A percentile compares a stretch with the other conserved stretches of the same genome.
These are phyloP conservation scores for Neurospora sp. DNA, from an alignment of 495 filamentous ascomycete genomes.

Conservation along the genomic window DNA sequence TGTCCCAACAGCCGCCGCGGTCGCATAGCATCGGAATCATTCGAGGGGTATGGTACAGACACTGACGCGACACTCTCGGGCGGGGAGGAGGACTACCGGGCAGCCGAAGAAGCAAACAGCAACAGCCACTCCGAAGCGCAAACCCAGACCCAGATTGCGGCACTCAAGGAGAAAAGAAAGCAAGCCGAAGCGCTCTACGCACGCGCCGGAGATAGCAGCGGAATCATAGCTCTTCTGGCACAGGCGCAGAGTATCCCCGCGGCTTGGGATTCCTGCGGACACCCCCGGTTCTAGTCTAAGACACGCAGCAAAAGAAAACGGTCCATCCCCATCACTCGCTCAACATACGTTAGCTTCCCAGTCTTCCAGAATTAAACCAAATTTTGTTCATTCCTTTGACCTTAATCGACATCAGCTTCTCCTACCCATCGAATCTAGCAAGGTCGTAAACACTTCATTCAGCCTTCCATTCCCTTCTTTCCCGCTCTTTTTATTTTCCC, in stretches of 20 bases:
- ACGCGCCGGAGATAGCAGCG: background rate
- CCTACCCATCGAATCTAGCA: background rate
- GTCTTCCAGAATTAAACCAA: background rate
- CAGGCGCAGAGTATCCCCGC: background rate
- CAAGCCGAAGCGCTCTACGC: background rate
- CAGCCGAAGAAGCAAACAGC: no score
- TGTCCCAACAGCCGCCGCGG: no score
- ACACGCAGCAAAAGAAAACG: background rate
- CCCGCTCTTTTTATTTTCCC: background rate
- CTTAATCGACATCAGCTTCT: background rate
- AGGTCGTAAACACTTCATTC: background rate
- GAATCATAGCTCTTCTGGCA: background rate
- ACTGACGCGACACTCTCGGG: background rate
- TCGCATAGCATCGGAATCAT: background rate
- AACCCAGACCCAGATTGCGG: no score
- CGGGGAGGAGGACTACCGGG: no score
- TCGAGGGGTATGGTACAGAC: no score
- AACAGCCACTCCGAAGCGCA: no score
- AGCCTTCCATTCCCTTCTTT: background rate
- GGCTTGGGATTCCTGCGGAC: background rate
- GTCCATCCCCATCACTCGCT: no score
- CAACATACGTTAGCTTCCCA: background rate
- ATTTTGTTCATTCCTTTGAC: background rate
- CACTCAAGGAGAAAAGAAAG: no score
- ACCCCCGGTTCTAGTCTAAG: background rate